A percentile compares a stretch with the other conserved stretches of the same genome.
These are phyloP conservation scores for Xylaria polymorpha DNA, from an alignment of 2,329 filamentous ascomycete genomes.

Conservation along the genomic window DNA sequence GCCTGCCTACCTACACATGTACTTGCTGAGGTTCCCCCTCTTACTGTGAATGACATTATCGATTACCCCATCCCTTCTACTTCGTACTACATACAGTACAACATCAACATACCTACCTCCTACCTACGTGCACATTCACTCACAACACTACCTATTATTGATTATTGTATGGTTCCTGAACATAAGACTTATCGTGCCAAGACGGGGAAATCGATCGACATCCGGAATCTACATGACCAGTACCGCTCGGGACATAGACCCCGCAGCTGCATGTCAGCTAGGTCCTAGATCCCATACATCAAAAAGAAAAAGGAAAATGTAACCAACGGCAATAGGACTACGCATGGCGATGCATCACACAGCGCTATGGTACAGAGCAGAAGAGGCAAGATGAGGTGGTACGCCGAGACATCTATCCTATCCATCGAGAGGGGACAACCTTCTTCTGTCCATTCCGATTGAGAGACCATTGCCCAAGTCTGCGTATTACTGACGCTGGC, in stretches of 20 bases:
- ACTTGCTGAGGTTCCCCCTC: background rate
- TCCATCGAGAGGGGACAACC: background rate
- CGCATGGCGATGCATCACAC: background rate
- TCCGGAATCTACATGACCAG: background rate
- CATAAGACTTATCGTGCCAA: background rate
- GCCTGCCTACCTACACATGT: too few species aligned
- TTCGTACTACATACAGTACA: too few species aligned
- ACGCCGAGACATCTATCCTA: background rate
- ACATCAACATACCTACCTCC: background rate
- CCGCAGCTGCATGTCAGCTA: conserved; percentile 9
- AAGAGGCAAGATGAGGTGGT: background rate
- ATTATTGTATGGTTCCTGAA: background rate
- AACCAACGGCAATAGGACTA: too few species aligned
- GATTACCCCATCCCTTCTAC: conserved; percentile 3
- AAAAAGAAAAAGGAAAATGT: conserved; percentile 4
- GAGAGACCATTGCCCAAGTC: background rate
- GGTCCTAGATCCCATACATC: background rate
- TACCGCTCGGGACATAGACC: conserved; percentile 4
- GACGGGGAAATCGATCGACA: background rate
- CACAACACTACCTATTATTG: background rate
- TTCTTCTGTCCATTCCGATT: background rate
- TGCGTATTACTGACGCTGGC: background rate
- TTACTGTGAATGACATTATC: background rate
- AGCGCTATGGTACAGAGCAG: background rate
- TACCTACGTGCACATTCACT: background rate